These are phyloP conservation scores for Aureobasidium vineae DNA, from an alignment of 2,329 filamentous ascomycete species.

Conservation along the genomic window DNA sequence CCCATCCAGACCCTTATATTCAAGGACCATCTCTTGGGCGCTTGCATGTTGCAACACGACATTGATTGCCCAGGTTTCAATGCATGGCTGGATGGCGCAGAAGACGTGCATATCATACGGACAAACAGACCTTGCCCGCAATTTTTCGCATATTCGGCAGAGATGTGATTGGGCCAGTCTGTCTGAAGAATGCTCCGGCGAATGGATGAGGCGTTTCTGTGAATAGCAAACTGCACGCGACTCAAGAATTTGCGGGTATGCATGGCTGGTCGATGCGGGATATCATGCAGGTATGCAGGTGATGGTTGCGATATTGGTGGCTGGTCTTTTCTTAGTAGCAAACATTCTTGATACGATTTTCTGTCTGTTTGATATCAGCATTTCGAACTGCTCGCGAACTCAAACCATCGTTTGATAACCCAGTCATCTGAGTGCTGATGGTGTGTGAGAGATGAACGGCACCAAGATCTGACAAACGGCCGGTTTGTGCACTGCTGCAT, in stretches of 20 bases:
- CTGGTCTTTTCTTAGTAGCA: constrained; percentile 22
- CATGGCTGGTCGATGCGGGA: constrained; percentile 12
- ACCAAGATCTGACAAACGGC: neutral
- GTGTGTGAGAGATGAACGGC: too few species aligned
- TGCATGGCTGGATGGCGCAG: neutral
- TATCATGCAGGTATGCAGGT: constrained; percentile 8
- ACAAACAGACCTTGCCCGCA: constrained; percentile 6
- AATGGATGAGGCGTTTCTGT: neutral
- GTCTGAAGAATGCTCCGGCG: neutral
- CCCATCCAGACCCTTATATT: constrained; percentile 4
- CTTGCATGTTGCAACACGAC: constrained; percentile 8
- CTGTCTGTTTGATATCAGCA: neutral
- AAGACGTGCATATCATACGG: constrained; percentile 2
- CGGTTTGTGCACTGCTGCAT: constrained; percentile 1
- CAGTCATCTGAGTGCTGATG: neutral
- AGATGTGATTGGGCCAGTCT: constrained; percentile 3
- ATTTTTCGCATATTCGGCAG: neutral
- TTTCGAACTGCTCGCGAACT: constrained; percentile 1
- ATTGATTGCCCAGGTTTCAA: neutral
- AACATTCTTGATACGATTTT: neutral
- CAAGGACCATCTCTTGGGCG: neutral
- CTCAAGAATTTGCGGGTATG: constrained; percentile 11
- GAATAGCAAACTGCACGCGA: constrained; percentile 15
- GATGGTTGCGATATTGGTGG: neutral
- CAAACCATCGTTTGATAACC: constrained; percentile 5